A percentile compares a stretch with the other conserved stretches of the same genome.
These are phyloP conservation scores for Medicago ruthenica DNA, from an alignment of 306 rosid species.

Conservation along the genomic window DNA sequence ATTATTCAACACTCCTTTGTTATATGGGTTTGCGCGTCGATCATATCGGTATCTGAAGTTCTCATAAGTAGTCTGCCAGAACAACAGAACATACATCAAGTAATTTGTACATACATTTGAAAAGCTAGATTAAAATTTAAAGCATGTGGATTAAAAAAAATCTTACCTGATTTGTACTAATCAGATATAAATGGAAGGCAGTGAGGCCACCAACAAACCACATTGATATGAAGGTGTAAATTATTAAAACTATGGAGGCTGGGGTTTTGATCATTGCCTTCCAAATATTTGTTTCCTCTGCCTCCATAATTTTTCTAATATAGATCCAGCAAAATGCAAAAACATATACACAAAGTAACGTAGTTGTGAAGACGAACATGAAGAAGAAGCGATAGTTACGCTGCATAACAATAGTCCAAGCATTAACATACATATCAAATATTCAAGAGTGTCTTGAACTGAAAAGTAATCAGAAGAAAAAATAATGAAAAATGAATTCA, in stretches of 20 bases:
- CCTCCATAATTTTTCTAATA: slow-evolving; percentile 73
- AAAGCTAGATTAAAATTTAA: slow-evolving; percentile 2
- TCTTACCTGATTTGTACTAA: slow-evolving; percentile 92
- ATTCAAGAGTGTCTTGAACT: slow-evolving; percentile 22
- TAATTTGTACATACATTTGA: not conserved
- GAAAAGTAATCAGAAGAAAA: slow-evolving; percentile 8
- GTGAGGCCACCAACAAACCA: slow-evolving; percentile 99
- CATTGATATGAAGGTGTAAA: slow-evolving; percentile 94
- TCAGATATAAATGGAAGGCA: slow-evolving; percentile 96
- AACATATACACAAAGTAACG: slow-evolving; percentile 90
- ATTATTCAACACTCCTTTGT: slow-evolving; percentile 77
- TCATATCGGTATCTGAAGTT: slow-evolving; percentile 95
- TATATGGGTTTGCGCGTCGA: slow-evolving; percentile 76
- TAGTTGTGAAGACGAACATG: slow-evolving; percentile 97
- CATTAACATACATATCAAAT: slow-evolving; percentile 42
- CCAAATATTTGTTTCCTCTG: slow-evolving; percentile 79
- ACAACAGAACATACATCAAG: slow-evolving; percentile 29
- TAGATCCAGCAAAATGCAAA: slow-evolving; percentile 98
- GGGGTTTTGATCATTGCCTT: slow-evolving; percentile 96
- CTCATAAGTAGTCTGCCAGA: slow-evolving; percentile 88
- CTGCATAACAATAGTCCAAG: slow-evolving; percentile 64
- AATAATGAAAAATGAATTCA: no score
- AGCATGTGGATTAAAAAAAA: slow-evolving; percentile 18
- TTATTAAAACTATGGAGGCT: slow-evolving; percentile 85
- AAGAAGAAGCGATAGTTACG: slow-evolving; percentile 98